Evolutionary conservation across 2,329 filamentous ascomycete genomes (phyloP), one percentile per base, ranked within the genome.

Genomic region (Tolypocladium ovalisporum): DNA sequence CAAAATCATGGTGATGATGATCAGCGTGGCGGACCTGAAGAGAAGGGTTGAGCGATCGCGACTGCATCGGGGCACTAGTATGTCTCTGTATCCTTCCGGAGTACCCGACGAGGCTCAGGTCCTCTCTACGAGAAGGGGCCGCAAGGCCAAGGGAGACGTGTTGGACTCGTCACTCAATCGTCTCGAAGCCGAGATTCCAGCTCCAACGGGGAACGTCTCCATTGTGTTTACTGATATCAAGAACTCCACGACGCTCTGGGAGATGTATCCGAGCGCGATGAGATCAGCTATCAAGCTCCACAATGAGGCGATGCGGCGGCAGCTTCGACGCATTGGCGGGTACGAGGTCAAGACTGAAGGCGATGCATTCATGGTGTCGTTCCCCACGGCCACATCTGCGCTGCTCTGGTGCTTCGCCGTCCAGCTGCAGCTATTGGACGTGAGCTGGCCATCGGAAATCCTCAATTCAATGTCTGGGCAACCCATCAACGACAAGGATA

Each of bases 311-410:
- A 96, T 99, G 87, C 88, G 94, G 63, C 84, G 94, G 57, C 93
- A 97, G 69, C 77, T 99, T 64, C 86, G 94, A 54, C 87, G 92
- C 61, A 95, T 97, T 65, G 94, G 94, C 67, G 94, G 94, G 1
- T 99, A 97, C 68, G 94, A 99, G 74, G 94, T 99, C 72, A 99
- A 99, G 79, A 99, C 94, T 22, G 94, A 99, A 89, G 94, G 94
- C 64, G 94, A 99, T 73, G 94, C 94, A 10, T 99, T 99, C 68
- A 97, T 99, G 92, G 94, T 99, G 36, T 96, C 93, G 12, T 99
- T 99, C 73, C 90, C 92, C 1, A 97, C 94, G 0, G 91, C 94
- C 2, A 97, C 94, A 1, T 94, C 92, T 10, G 94, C 94, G 6
- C 76, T 99, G 54, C 80, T 99, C 9, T 99, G 94, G 94, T 95